Evolutionary conservation across 2,329 filamentous ascomycete genomes (phyloP).

Genomic region (Diaporthe batatas): DNA sequence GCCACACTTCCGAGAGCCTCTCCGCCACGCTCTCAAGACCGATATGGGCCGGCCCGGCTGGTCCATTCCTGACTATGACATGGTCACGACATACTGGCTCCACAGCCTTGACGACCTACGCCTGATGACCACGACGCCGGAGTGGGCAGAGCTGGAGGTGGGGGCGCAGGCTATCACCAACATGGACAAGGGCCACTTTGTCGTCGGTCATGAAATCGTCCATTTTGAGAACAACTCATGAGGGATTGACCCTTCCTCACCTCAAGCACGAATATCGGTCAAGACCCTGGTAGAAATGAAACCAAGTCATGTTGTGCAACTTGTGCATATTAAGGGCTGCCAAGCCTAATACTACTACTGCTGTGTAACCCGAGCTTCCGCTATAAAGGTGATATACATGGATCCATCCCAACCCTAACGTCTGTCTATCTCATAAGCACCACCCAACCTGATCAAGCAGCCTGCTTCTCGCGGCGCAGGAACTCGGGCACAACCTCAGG

Average conservation of each 20-base stretch:
- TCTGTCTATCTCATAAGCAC: background rate
- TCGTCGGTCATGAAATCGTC: constrained; percentile 27
- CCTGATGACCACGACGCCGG: constrained; percentile 12
- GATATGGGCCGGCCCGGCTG: constrained; percentile 28
- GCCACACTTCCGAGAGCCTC: constrained; percentile 26
- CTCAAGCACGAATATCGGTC: too few relatives aligned
- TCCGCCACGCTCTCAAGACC: constrained; percentile 24
- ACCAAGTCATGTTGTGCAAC: background rate
- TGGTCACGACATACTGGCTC: constrained; percentile 31
- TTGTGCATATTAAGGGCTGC: background rate
- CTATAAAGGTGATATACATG: background rate
- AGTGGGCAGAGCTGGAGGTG: constrained; percentile 30
- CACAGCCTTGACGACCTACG: constrained; percentile 21
- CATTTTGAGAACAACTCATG: constrained; percentile 17
- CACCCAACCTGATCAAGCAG: background rate
- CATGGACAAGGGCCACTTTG: constrained; percentile 14
- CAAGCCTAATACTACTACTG: background rate
- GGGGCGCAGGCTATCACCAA: constrained; percentile 6
- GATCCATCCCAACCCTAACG: background rate
- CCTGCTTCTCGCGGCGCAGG: constrained; percentile 10
- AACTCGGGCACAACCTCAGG: constrained; percentile 20
- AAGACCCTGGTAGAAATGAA: too few relatives aligned
- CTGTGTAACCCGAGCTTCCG: background rate
- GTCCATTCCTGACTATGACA: constrained; percentile 18
- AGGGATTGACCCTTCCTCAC: background rate